A percentile compares a stretch with the other conserved stretches of the same genome.
These are phyloP conservation scores for Delitschia confertaspora DNA, from an alignment of 495 filamentous ascomycete species.

Conservation along the genomic window DNA sequence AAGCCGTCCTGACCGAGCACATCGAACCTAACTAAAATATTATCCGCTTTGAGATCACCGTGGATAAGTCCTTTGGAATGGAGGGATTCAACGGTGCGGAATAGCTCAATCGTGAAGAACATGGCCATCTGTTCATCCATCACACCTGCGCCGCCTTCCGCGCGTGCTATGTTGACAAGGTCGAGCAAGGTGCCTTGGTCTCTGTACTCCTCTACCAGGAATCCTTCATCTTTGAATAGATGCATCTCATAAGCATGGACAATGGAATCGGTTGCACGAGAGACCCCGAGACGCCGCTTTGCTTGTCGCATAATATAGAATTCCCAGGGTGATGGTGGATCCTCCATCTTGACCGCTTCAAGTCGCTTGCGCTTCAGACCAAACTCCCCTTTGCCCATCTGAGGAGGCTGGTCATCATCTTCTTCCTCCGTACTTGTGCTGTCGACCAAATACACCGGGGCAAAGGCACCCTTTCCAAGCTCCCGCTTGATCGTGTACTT, in stretches of 20 bases:
- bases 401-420: constrained; percentile 30
- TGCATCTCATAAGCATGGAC: constrained; percentile 79
- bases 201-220: constrained; percentile 78
- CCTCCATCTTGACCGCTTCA: constrained; percentile 90
- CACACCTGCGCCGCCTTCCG: constrained; percentile 53
- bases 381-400: constrained; percentile 39
- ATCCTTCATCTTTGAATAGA: constrained; percentile 75
- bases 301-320: constrained; percentile 89
- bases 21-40: constrained; percentile 81
- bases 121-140: constrained; percentile 85
- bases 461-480: constrained; percentile 86
- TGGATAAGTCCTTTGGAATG: constrained; percentile 75
- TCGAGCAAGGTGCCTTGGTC: constrained; percentile 89
- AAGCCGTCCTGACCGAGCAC: constrained; percentile 37
- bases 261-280: constrained; percentile 63
- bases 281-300: constrained; percentile 59
- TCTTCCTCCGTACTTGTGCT: constrained; percentile 42
- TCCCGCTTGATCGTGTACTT: constrained; percentile 76
- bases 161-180: constrained; percentile 75
- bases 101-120: constrained; percentile 89
- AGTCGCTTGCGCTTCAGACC: constrained; percentile 45
- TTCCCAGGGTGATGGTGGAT: constrained; percentile 83
- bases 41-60: constrained; percentile 92
- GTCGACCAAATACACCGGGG: constrained; percentile 85
- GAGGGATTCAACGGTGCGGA: constrained; percentile 80